Evolutionary conservation across 2,329 filamentous ascomycete genomes (phyloP).

Genomic region (Pyricularia grisea): DNA sequence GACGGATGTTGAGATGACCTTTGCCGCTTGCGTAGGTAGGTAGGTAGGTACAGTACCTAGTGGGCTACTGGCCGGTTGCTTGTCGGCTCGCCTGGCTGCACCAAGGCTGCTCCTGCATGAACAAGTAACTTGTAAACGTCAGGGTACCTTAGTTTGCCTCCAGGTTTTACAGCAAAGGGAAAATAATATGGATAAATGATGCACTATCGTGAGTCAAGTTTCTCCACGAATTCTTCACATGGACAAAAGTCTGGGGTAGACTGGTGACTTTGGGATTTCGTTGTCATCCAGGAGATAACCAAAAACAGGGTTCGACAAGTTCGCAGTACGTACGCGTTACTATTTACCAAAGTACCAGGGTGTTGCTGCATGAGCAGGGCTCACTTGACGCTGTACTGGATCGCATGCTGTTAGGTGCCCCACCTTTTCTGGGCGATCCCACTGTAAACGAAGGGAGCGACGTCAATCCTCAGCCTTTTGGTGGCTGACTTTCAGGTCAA

Average conservation of each 20-base stretch:
- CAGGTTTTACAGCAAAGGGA: slow-evolving; percentile 1
- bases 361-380: not conserved
- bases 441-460: not conserved
- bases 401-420: not conserved
- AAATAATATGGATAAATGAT: slow-evolving; percentile 1
- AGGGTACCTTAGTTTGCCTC: not conserved
- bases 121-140: not conserved
- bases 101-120: not conserved
- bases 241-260: slow-evolving; percentile 2
- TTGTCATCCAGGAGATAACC: not conserved
- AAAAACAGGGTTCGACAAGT: not conserved
- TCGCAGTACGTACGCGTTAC: not conserved
- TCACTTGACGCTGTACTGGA: not conserved
- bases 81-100: not conserved
- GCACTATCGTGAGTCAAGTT: slow-evolving; percentile 1
- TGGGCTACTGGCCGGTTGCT: not conserved
- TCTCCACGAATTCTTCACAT: slow-evolving; percentile 1
- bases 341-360: not conserved
- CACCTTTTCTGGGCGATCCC: not conserved
- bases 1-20: not conserved
- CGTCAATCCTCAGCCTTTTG: not conserved
- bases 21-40: not conserved
- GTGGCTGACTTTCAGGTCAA: not conserved
- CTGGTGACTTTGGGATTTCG: not conserved
- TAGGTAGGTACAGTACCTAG: not conserved